Base-by-base conservation (phyloP, 768 basidiomycete species). In the Scleroderma bovista region DNA sequence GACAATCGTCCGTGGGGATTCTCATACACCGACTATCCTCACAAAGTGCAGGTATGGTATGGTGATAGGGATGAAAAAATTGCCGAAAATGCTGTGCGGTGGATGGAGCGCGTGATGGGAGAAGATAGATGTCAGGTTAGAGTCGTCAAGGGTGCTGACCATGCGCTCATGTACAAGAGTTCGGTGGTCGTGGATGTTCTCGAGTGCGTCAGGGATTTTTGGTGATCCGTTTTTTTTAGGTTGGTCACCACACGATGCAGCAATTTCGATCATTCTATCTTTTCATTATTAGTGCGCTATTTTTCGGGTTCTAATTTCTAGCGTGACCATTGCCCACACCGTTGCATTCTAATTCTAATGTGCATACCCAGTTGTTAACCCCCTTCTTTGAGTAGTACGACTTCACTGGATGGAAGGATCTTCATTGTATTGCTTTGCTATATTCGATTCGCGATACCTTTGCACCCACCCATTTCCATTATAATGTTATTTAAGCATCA, bases 61-160 rank as follows among this genome's bases (percentile, higher is more conserved):
- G 95, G 95, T 3, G 88, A 93, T 57, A 80, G 76, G 55, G 95
- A 99, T 66, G 95, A 97, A 68, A 87, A 86, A 70, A 95, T 99
- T 52, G 85, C 86, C 31, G 87, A 95, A 64, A 84, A 86, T 57
- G 88, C 91, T 40, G 85, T 98, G 36, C 71, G 87, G 57, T 95
- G 92, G 91, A 89, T 93, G 88, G 89, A 93, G 67, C 80, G 79
- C 54, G 81, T 78, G 32, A 89, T 93, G 87, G 78, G 82, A 17
- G 75, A 77, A 39, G 83, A 83, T 36, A 72, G 76, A 50, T 95
- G 93, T 63, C 72, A 75, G 39, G 82, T 99, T 33, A 80, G 84
- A 60, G 83, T 96, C 37, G 83, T 94, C 47, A 82, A 80, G 59
- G 89, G 89, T 33, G 94, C 90, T 17, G 93, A 93, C 57, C 95